Evolutionary conservation across 345 rosid genomes (phyloP), one percentile per base, ranked within the genome.

Genomic region (Sisymbrium irio): DNA sequence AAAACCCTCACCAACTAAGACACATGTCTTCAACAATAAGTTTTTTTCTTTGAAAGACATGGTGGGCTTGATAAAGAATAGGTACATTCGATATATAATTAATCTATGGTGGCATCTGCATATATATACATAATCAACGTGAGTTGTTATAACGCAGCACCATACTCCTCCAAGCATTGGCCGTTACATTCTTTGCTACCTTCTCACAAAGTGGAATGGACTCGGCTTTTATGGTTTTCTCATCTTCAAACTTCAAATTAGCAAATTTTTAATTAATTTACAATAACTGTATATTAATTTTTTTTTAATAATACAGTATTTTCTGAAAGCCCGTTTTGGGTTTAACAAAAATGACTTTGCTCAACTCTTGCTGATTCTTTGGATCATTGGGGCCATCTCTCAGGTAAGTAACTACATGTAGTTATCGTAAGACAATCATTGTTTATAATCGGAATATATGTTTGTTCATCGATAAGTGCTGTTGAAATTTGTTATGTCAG

Each of bases 271-370:
- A n/a, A 33, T 50, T 19, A 17, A n/a, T 4, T n/a, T 9, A 9
- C 44, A 4, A 6, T 45, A n/a, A 10, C 1, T 42, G 5, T 45
- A 70, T 35, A 70, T 46, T 44, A 1, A n/a, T 4, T 59, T 0
- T 44, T 44, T 71, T 47, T 36, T 19, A 13, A 19, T 56, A 5
- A 39, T 81, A 78, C 86, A 93, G 97, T 93, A 81, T 80, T 93
- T 72, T 84, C 65, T 88, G 65, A 93, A 88, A 86, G 91, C 96
- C 3, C 96, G 89, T 28, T 91, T 93, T 69, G 92, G 86, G 71
- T 93, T 85, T 76, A 75, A 57, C 81, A 89, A 92, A 78, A 80
- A 83, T 70, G 85, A 92, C 74, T 90, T 82, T 62, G 94, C 98
- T 57, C 87, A 86, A 69, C 77, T 90, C 15, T 62, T 88, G 72